Evolutionary conservation across 352 stramenopile species (phyloP).

Genomic region (Globisporangium emineosum): DNA sequence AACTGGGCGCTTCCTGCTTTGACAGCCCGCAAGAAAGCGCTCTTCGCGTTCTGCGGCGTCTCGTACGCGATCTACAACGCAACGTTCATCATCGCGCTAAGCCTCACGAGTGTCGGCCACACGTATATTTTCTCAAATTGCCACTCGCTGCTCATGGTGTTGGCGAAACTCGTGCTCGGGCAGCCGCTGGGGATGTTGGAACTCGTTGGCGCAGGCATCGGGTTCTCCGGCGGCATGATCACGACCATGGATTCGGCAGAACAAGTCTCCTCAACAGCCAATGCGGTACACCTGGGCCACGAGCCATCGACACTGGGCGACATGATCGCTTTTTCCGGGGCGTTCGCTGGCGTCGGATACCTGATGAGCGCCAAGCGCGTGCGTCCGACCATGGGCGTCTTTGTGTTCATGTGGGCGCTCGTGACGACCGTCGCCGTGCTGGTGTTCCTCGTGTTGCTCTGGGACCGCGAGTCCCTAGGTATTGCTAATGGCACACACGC

Average conservation of each 20-base stretch:
- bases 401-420: slow-evolving; percentile 43
- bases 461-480: slow-evolving; percentile 12
- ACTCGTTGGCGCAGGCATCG: slow-evolving; percentile 34
- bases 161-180: slow-evolving; percentile 38
- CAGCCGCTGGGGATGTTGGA: slow-evolving; percentile 33
- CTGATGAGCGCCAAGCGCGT: slow-evolving; percentile 43
- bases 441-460: slow-evolving; percentile 30
- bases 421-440: slow-evolving; percentile 30
- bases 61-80: slow-evolving; percentile 45
- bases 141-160: slow-evolving; percentile 52
- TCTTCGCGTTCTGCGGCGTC: slow-evolving; percentile 27
- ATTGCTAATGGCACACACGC: slow-evolving; percentile 7
- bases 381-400: slow-evolving; percentile 31
- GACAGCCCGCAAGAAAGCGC: slow-evolving; percentile 13
- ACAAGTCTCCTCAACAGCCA: neutral
- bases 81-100: slow-evolving; percentile 49
- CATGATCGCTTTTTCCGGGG: slow-evolving; percentile 50
- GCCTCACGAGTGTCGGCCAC: slow-evolving; percentile 49
- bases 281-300: neutral
- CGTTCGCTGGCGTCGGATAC: slow-evolving; percentile 46
- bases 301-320: slow-evolving; percentile 26
- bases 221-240: slow-evolving; percentile 39
- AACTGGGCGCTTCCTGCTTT: slow-evolving; percentile 20
- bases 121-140: slow-evolving; percentile 60
- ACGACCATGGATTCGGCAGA: slow-evolving; percentile 29